Conservation (phyloP, 2,329 filamentous ascomycete genomes). For the Harringtonia lauricola region DNA sequence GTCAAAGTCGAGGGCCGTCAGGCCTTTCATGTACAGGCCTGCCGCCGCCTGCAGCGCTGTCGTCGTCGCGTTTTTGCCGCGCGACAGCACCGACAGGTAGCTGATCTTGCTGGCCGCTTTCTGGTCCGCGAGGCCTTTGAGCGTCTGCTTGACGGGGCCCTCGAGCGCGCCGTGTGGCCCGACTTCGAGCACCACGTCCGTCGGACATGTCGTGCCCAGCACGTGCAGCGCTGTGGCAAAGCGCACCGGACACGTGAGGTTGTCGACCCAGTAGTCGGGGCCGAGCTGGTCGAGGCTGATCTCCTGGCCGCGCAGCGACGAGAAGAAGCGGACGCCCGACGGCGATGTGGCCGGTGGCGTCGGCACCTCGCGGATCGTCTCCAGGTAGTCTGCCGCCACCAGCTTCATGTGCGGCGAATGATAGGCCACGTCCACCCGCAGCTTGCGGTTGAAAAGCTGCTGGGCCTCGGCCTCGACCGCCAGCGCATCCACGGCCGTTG, state of each 20-base stretch:
- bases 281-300: neutral
- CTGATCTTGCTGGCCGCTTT: slow-evolving; percentile 25
- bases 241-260: slow-evolving; percentile 25
- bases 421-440: slow-evolving; percentile 37
- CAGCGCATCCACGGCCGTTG: slow-evolving; percentile 30
- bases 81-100: slow-evolving; percentile 35
- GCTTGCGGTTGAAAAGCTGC: slow-evolving; percentile 28
- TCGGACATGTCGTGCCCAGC: slow-evolving; percentile 22
- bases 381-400: slow-evolving; percentile 32
- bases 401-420: slow-evolving; percentile 44
- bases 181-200: slow-evolving; percentile 33
- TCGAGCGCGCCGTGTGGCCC: slow-evolving; percentile 38
- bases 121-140: no score
- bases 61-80: slow-evolving; percentile 37
- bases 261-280: slow-evolving; percentile 22
- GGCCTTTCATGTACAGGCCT: slow-evolving; percentile 29
- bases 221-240: slow-evolving; percentile 28
- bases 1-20: slow-evolving; percentile 30
- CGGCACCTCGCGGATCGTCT: neutral
- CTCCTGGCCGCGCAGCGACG: neutral
- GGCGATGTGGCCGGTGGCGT: no score
- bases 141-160: slow-evolving; percentile 38
- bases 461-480: slow-evolving; percentile 27
- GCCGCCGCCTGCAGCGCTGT: slow-evolving; percentile 30
- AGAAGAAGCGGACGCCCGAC: neutral